Evolutionary conservation across 2,329 filamentous ascomycete genomes (phyloP).

Genomic region (Cercospora zeae-maydis): DNA sequence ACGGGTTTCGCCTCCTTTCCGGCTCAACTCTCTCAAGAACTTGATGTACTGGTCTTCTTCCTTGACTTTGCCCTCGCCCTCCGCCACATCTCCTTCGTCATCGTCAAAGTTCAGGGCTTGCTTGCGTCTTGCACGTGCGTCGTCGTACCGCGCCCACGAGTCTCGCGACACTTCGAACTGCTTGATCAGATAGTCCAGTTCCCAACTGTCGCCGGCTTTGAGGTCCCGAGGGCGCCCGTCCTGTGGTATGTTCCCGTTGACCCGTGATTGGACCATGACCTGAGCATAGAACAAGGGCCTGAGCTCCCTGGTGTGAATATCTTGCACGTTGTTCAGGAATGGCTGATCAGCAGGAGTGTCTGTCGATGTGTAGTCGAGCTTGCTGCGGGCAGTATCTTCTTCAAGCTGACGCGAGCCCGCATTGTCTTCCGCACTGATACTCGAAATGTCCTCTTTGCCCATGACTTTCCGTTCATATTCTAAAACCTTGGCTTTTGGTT

Average conservation of each 20-base stretch:
- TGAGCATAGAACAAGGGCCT: conserved; percentile 62
- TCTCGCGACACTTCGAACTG: conserved; percentile 50
- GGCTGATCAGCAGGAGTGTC: conserved; percentile 9
- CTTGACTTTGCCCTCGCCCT: conserved; percentile 34
- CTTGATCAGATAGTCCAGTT: conserved; percentile 71
- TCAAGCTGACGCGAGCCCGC: background rate
- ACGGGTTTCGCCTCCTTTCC: conserved; percentile 59
- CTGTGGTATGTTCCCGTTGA: conserved; percentile 61
- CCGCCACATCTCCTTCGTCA: conserved; percentile 39
- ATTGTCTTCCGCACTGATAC: conserved; percentile 15
- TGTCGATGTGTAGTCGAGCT: conserved; percentile 3
- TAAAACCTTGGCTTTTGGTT: conserved; percentile 61
- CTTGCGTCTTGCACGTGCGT: conserved; percentile 56
- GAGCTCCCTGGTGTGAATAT: conserved; percentile 12
- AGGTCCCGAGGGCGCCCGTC: conserved; percentile 55
- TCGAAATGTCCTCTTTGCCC: conserved; percentile 25
- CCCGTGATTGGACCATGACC: conserved; percentile 66
- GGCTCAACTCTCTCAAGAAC: conserved; percentile 47
- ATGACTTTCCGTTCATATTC: conserved; percentile 58
- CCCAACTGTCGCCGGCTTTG: conserved; percentile 55
- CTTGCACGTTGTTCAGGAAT: conserved; percentile 16
- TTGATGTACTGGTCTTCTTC: conserved; percentile 46
- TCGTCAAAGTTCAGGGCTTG: conserved; percentile 44
- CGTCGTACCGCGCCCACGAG: conserved; percentile 52
- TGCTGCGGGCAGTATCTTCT: conserved; percentile 10